phyloP scores from a whole-genome alignment of 1,284 basidiomycete species.

The Trichosporon sp. region DNA sequence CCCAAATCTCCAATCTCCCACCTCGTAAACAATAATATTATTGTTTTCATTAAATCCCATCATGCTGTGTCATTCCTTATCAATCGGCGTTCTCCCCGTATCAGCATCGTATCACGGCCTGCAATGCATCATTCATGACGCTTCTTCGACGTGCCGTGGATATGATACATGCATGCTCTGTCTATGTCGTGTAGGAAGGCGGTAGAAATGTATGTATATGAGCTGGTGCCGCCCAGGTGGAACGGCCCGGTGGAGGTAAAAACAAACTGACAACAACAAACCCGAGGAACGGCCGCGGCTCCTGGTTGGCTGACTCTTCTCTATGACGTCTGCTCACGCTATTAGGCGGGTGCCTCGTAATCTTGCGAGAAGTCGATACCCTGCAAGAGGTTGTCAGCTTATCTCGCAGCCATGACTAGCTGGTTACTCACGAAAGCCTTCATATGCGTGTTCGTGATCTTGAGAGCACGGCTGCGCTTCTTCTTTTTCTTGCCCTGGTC shows the following conservation, averaged over 20 bases:
- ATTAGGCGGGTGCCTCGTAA: constrained; percentile 43
- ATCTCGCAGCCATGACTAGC: background rate
- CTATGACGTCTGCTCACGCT: constrained; percentile 7
- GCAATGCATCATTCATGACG: constrained; percentile 5
- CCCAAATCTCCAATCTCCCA: constrained; percentile 15
- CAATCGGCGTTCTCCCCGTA: constrained; percentile 11
- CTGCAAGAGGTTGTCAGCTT: constrained; percentile 31
- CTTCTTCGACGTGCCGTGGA: background rate
- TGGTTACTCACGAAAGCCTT: constrained; percentile 45
- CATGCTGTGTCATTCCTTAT: constrained; percentile 19
- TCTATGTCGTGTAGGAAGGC: constrained; percentile 5
- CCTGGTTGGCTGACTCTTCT: constrained; percentile 13
- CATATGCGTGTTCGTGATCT: constrained; percentile 57
- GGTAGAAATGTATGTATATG: background rate
- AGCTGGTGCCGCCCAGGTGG: background rate
- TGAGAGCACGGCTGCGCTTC: constrained; percentile 41
- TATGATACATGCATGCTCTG: constrained; percentile 20
- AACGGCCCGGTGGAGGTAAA: constrained; percentile 14
- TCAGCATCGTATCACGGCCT: background rate
- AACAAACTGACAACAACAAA: constrained; percentile 18
- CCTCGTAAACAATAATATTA: constrained; percentile 17
- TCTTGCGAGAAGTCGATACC: constrained; percentile 57
- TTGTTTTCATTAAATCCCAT: constrained; percentile 19
- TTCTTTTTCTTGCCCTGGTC: constrained; percentile 50
- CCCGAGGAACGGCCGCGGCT: background rate